Percentiles rank a stretch among this genome's conserved stretches.
Evolutionary conservation across 257 asterid genomes (phyloP).

Genomic region (Solanum chilense): DNA sequence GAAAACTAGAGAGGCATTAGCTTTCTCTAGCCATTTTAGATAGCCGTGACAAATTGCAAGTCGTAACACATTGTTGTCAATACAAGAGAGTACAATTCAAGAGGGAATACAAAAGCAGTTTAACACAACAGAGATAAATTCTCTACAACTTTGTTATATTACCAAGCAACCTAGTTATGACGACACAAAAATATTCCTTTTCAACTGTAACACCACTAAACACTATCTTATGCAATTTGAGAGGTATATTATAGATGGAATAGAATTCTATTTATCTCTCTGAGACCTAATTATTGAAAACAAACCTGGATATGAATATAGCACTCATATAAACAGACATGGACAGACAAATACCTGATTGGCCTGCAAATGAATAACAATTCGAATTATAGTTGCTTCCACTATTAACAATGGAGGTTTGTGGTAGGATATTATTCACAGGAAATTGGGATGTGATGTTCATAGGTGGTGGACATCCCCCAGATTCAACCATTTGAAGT

Average conservation of each 20-base stretch:
- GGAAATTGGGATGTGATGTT: conserved; percentile 27
- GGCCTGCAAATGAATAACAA: conserved; percentile 45
- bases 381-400: conserved; percentile 23
- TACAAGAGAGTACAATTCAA: neutral
- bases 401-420: conserved; percentile 8
- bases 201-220: neutral
- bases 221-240: neutral
- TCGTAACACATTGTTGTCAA: neutral
- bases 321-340: neutral
- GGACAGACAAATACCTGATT: conserved; percentile 26
- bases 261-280: neutral
- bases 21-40: neutral
- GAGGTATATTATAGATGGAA: neutral
- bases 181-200: neutral
- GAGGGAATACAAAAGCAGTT: neutral
- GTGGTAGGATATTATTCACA: conserved; percentile 40
- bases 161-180: neutral
- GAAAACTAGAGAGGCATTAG: neutral
- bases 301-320: neutral
- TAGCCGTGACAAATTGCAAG: neutral
- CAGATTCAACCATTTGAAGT: conserved; percentile 30
- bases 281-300: neutral
- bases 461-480: conserved; percentile 31
- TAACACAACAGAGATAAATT: neutral
- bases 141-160: neutral